Base-by-base conservation (phyloP, 345 rosid genomes). In the Eucalyptus guilfoylei region DNA sequence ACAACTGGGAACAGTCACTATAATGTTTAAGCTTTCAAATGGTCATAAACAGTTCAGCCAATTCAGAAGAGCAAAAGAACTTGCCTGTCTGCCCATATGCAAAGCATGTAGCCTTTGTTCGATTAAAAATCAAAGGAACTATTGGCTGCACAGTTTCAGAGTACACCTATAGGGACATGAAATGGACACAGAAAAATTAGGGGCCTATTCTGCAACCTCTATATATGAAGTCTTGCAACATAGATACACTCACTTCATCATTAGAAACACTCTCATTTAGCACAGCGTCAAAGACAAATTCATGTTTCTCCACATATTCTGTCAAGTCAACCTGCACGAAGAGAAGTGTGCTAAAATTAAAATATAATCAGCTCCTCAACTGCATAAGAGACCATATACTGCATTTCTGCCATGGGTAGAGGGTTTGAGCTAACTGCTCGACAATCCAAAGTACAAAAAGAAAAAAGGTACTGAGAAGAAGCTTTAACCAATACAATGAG, bases 61-160 rank as follows among this genome's bases (percentile, higher is more conserved):
- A 49, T 55, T 34, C 16, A 44, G 47, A 50, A 30, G 49, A 87
- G 49, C 42, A 87, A 87, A 58, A 87, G 28, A 9, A 92, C 92
- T 91, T 90, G 88, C 95, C 94, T 89, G 95, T 94, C 92, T 95
- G 95, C 86, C 96, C 94, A 88, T 95, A 94, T 49, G 95, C 95
- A 86, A 95, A 94, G 92, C 94, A 95, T 16, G 95, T 94, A 34
- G 93, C 96, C 90, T 95, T 95, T n/a, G 95, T 94, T 86, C 93
- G 88, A 62, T 94, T 88, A 89, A 95, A 95, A 88, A 93, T 95
- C 67, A 94, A 89, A 23, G 96, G 94, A 62, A 95, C 94, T 37
- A 94, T 85, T 54, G 95, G 94, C 90, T 95, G 93, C 92, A 95
- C 94, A 16, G 95, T 94, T 91, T 95, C 93, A 14, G 90, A 91